A percentile compares a stretch with the other conserved stretches of the same genome.
Conservation (phyloP, 2,329 filamentous ascomycete species). For the Stenocarpella maydis region DNA sequence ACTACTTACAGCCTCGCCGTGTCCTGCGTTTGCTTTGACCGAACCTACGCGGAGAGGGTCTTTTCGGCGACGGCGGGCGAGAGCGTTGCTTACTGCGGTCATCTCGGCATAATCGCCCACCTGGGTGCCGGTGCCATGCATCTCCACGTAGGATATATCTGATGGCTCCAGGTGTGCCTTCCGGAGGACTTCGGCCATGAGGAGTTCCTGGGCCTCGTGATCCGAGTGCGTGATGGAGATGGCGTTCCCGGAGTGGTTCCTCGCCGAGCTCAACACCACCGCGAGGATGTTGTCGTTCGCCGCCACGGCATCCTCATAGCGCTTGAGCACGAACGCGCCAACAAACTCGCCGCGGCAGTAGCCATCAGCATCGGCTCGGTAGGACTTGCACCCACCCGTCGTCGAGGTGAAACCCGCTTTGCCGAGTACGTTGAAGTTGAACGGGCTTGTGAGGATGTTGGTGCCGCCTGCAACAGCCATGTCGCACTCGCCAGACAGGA, state of each 20-base stretch:
- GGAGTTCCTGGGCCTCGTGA: background rate
- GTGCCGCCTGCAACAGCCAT: conserved; percentile 70
- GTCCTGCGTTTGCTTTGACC: conserved; percentile 35
- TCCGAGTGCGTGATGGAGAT: background rate
- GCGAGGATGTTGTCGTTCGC: conserved; percentile 50
- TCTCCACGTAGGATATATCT: background rate
- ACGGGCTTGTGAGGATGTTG: conserved; percentile 71
- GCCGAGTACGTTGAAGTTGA: conserved; percentile 68
- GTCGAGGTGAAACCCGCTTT: conserved; percentile 68
- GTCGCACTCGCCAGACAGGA: conserved; percentile 69
- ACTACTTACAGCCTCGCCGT: conserved; percentile 20
- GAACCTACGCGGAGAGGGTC: conserved; percentile 47
- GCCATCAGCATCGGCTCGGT: conserved; percentile 55
- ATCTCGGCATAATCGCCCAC: conserved; percentile 1
- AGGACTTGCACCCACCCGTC: conserved; percentile 54
- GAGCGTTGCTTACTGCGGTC: background rate
- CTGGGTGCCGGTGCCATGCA: conserved; percentile 16
- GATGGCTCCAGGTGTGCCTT: background rate
- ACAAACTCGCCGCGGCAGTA: conserved; percentile 45
- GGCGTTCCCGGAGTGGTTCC: conserved; percentile 44
- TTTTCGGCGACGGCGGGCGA: no score
- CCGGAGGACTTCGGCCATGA: background rate
- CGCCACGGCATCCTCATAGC: conserved; percentile 4
- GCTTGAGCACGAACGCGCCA: background rate
- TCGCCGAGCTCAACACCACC: conserved; percentile 47